Evolutionary conservation across 768 basidiomycete species (phyloP).

Genomic region (Russula sp.): DNA sequence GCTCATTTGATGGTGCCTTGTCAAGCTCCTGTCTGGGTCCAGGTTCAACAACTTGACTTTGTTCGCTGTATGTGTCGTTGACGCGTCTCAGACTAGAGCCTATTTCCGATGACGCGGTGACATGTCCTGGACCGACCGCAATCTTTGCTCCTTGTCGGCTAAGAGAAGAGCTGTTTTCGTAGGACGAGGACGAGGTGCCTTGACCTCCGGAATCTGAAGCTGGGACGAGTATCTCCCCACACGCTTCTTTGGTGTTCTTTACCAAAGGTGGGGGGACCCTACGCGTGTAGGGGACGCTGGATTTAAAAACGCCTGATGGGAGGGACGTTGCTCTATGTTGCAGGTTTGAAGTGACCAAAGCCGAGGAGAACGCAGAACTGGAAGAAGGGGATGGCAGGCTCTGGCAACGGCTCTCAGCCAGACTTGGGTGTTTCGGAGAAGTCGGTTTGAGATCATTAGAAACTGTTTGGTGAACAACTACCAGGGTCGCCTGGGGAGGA

Average conservation of each 20-base stretch:
- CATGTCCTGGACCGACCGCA: background rate
- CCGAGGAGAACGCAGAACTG: background rate
- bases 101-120: background rate
- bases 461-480: background rate
- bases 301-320: background rate
- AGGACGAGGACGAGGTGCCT: background rate
- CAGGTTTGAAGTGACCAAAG: background rate
- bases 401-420: background rate
- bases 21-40: background rate
- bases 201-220: slow-evolving; percentile 9
- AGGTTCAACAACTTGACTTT: background rate
- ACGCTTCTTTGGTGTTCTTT: slow-evolving; percentile 2
- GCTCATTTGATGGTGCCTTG: background rate
- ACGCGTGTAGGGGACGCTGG: background rate
- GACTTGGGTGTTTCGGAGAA: background rate
- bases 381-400: background rate
- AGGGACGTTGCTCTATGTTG: slow-evolving; percentile 5
- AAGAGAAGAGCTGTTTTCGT: background rate
- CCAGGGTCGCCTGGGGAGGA: background rate
- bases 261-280: slow-evolving; percentile 3
- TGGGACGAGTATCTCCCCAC: slow-evolving; percentile 16
- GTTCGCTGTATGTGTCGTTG: background rate
- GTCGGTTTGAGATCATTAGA: background rate
- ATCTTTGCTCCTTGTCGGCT: background rate
- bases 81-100: background rate